phyloP scores from a whole-genome alignment of 768 basidiomycete genomes.

The Collybia nuda region DNA sequence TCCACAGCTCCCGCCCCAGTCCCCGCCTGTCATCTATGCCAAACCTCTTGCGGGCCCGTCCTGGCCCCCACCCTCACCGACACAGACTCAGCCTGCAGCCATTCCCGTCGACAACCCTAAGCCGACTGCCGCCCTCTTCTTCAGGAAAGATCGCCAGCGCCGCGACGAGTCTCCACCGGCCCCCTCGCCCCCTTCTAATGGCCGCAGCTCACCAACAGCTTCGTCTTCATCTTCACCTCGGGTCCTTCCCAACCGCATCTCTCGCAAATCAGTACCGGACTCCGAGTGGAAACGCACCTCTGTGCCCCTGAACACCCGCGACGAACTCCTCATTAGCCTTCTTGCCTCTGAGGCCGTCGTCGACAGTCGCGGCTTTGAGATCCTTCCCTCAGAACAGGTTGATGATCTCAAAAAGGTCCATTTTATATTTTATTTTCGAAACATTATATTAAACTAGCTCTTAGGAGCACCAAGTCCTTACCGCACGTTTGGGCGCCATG shows the following conservation, averaged over 20 bases:
- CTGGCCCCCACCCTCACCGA: conserved; percentile 46
- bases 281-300: conserved; percentile 36
- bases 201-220: conserved; percentile 20
- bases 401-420: conserved; percentile 51
- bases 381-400: conserved; percentile 58
- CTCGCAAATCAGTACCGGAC: conserved; percentile 14
- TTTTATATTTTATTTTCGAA: conserved; percentile 7
- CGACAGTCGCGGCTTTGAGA: conserved; percentile 82
- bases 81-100: conserved; percentile 21
- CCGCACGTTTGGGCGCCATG: conserved; percentile 63
- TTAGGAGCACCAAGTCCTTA: conserved; percentile 75
- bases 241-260: conserved; percentile 5
- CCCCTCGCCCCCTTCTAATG: conserved; percentile 20
- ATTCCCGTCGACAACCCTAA: conserved; percentile 29
- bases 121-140: conserved; percentile 43
- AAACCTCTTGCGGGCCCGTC: conserved; percentile 33
- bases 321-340: conserved; percentile 86
- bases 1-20: conserved; percentile 9
- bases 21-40: conserved; percentile 21
- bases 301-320: conserved; percentile 54
- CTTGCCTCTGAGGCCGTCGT: conserved; percentile 92
- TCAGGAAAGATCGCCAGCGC: conserved; percentile 48
- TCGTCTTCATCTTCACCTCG: conserved; percentile 16
- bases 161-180: conserved; percentile 11
- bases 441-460: conserved; percentile 9